Conservation (phyloP, 106 monocot species). For the Dioscorea zingiberensis region DNA sequence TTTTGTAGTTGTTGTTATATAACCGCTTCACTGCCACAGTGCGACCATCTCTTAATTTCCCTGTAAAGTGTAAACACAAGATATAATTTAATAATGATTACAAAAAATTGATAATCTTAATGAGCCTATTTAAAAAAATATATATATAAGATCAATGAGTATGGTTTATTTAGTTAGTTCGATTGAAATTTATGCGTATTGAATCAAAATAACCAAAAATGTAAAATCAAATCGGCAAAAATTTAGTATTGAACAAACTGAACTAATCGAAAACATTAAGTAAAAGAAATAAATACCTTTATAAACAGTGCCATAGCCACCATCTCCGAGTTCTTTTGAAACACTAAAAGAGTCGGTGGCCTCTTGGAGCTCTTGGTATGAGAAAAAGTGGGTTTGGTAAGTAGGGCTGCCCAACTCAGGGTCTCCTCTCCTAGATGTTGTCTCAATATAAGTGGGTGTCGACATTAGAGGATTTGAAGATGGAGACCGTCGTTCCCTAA, state of each 20-base stretch:
- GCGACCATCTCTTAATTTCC: slow-evolving; percentile 45
- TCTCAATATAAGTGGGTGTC: background rate
- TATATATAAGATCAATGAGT: too few relatives aligned
- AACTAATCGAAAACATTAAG: too few relatives aligned
- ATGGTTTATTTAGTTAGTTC: too few relatives aligned
- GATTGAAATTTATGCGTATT: too few relatives aligned
- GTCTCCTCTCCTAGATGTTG: slow-evolving; percentile 6
- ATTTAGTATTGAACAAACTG: too few relatives aligned
- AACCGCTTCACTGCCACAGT: slow-evolving; percentile 51
- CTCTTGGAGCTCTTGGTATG: slow-evolving; percentile 45
- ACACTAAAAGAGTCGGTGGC: slow-evolving; percentile 34
- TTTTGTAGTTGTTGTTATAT: slow-evolving; percentile 46
- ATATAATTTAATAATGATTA: too few relatives aligned
- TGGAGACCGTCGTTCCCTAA: background rate
- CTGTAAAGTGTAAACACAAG: slow-evolving; percentile 8
- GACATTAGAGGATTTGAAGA: slow-evolving; percentile 13
- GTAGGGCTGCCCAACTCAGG: slow-evolving; percentile 2
- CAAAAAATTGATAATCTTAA: too few relatives aligned
- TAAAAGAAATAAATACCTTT: slow-evolving; percentile 32
- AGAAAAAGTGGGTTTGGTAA: slow-evolving; percentile 25
- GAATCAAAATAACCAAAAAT: too few relatives aligned
- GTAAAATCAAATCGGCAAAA: too few relatives aligned
- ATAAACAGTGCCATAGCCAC: slow-evolving; percentile 62
- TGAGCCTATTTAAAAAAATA: too few relatives aligned
- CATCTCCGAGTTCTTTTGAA: slow-evolving; percentile 47